Conservation (phyloP, 257 asterid genomes). For the Paraleonurus japonicus region DNA sequence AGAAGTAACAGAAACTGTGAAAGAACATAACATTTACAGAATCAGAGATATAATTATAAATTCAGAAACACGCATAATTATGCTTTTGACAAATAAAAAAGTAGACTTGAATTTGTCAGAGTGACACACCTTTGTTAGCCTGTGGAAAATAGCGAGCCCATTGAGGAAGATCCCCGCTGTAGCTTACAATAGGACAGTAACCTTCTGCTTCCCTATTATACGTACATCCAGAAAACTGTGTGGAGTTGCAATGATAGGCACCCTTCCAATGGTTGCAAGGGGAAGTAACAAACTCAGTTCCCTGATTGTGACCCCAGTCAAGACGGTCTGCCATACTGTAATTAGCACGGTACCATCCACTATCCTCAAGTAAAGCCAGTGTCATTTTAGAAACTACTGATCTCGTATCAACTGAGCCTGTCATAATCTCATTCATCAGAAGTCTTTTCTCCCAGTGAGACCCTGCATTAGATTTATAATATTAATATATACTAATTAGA, state of each 20-base stretch:
- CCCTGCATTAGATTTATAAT: slow-evolving; percentile 47
- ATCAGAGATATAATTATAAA: not conserved
- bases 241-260: slow-evolving; percentile 88
- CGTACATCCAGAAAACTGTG: slow-evolving; percentile 91
- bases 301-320: slow-evolving; percentile 95
- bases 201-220: slow-evolving; percentile 97
- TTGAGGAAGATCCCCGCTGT: slow-evolving; percentile 90
- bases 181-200: slow-evolving; percentile 86
- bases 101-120: not conserved
- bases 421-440: slow-evolving; percentile 94
- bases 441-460: slow-evolving; percentile 99
- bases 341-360: slow-evolving; percentile 96
- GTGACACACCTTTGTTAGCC: slow-evolving; percentile 67
- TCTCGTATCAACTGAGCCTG: slow-evolving; percentile 96
- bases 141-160: slow-evolving; percentile 96
- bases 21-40: not conserved
- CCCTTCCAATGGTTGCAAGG: slow-evolving; percentile 94
- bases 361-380: slow-evolving; percentile 90
- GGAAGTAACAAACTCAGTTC: slow-evolving; percentile 75
- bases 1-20: not conserved
- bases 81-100: not conserved
- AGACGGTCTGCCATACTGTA: slow-evolving; percentile 91
- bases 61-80: not conserved
- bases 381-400: slow-evolving; percentile 97
- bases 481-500: slow-evolving; percentile 18